Percentiles rank a stretch among this genome's conserved stretches.
Evolutionary conservation across 768 basidiomycete species (phyloP).

Genomic region (Tulasnella sp.): DNA sequence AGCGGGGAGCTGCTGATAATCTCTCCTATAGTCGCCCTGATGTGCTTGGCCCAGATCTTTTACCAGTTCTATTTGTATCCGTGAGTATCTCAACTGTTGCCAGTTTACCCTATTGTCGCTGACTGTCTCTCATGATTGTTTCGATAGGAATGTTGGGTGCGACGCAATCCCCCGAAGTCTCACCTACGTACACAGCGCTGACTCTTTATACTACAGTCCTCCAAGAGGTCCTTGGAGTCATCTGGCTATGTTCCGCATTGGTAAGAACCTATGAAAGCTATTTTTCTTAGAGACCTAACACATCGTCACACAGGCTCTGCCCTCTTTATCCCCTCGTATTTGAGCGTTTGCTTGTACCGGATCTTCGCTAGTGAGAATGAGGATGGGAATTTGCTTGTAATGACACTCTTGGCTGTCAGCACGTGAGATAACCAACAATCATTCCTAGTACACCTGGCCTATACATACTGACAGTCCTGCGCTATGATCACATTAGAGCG

Average conservation of each 20-base stretch:
- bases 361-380: conserved; percentile 55
- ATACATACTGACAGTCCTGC: too few species aligned
- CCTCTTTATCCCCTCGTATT: conserved; percentile 83
- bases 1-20: background rate
- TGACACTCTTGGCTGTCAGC: conserved; percentile 51
- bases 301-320: conserved; percentile 32
- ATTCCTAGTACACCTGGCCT: too few species aligned
- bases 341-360: conserved; percentile 65
- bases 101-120: background rate
- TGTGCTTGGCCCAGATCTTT: conserved; percentile 88
- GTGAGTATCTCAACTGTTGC: conserved; percentile 34
- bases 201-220: conserved; percentile 1
- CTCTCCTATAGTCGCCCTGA: conserved; percentile 56
- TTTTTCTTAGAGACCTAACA: conserved; percentile 19
- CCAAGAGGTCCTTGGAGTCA: conserved; percentile 45
- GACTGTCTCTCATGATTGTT: background rate
- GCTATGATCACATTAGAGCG: conserved; percentile 39
- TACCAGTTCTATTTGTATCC: conserved; percentile 89
- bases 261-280: conserved; percentile 23
- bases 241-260: conserved; percentile 81
- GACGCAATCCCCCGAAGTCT: background rate
- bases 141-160: conserved; percentile 52
- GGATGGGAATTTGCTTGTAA: conserved; percentile 66
- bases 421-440: too few species aligned
- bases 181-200: background rate